Evolutionary conservation across 2,329 filamentous ascomycete species (phyloP).

Genomic region (Arthroderma uncinatum): DNA sequence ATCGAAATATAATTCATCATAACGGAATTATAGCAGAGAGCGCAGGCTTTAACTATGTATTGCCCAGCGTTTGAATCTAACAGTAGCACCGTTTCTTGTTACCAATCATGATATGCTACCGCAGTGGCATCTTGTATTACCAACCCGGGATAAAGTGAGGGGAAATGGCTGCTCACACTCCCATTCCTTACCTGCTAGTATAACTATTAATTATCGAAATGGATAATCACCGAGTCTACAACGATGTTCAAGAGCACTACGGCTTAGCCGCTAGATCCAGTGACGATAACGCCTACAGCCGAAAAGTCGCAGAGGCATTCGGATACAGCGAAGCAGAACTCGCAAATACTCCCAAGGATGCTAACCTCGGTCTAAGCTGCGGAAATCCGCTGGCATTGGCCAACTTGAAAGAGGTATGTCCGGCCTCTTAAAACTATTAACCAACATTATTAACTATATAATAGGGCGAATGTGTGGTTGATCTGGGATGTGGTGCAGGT

Average conservation of each 20-base stretch:
- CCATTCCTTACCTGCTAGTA: too few relatives aligned
- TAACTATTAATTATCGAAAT: constrained; percentile 5
- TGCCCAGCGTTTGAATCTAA: too few relatives aligned
- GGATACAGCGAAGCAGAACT: constrained; percentile 44
- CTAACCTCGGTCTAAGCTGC: constrained; percentile 46
- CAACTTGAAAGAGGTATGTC: constrained; percentile 34
- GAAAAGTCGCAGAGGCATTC: constrained; percentile 41
- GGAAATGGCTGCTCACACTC: too few relatives aligned
- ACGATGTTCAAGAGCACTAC: constrained; percentile 16
- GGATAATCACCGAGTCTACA: constrained; percentile 14
- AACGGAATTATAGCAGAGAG: too few relatives aligned
- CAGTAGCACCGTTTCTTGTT: too few relatives aligned
- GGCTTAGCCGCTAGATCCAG: constrained; percentile 22
- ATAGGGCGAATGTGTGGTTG: constrained; percentile 47
- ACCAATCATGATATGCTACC: background rate
- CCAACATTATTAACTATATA: background rate
- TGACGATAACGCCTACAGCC: constrained; percentile 27
- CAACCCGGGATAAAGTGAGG: background rate
- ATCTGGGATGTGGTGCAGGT: constrained; percentile 48
- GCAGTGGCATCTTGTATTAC: too few relatives aligned
- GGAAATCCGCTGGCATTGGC: constrained; percentile 44
- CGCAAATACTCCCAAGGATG: constrained; percentile 33
- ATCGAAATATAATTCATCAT: background rate
- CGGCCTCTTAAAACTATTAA: background rate
- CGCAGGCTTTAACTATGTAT: too few relatives aligned